A percentile compares a stretch with the other conserved stretches of the same genome.
Conservation (phyloP, 345 rosid species). For the Lenwebbia sp. region DNA sequence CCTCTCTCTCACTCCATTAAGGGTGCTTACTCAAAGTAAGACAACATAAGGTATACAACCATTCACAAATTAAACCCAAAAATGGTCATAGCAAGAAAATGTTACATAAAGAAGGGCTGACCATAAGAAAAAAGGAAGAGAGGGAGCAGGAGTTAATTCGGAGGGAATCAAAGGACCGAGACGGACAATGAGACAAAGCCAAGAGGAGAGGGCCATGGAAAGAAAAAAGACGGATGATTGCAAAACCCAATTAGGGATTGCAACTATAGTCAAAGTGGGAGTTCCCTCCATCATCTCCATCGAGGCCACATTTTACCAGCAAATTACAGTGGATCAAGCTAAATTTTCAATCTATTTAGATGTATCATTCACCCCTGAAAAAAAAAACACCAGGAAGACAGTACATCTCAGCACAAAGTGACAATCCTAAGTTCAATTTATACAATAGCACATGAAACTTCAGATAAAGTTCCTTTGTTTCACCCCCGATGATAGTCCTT, state of each 20-base stretch:
- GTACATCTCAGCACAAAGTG: background rate
- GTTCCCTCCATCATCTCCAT: background rate
- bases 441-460: background rate
- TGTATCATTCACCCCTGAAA: background rate
- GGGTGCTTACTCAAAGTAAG: background rate
- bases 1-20: background rate
- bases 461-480: background rate
- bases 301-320: background rate
- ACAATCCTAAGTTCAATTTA: background rate
- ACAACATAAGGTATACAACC: background rate
- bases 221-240: background rate
- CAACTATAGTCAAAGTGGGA: background rate
- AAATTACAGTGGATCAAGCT: background rate
- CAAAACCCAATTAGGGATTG: background rate
- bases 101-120: background rate
- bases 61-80: background rate
- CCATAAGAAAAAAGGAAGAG: background rate
- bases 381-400: background rate
- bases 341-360: background rate
- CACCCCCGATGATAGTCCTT: background rate
- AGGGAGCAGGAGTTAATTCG: background rate
- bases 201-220: background rate
- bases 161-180: background rate
- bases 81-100: background rate
- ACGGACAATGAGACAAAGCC: background rate